Conservation (phyloP, 1,139 yeast genomes). For the Tardiomyces blankii region DNA sequence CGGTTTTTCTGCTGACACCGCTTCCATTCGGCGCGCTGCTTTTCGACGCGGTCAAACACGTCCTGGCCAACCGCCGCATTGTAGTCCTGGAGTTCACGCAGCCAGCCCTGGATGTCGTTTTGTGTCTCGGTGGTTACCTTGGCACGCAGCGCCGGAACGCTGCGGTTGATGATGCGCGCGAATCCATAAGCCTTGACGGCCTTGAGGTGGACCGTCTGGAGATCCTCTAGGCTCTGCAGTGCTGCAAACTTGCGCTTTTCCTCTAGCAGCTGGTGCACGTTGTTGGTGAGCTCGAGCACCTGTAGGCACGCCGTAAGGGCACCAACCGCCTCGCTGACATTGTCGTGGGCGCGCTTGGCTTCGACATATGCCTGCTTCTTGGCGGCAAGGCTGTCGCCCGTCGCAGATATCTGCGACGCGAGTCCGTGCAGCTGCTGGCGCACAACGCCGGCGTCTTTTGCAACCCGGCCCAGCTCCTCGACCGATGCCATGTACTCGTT, state of each 20-base stretch:
- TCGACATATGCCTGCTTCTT: constrained; percentile 21
- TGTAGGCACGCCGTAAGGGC: constrained; percentile 50
- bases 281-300: constrained; percentile 77
- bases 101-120: constrained; percentile 60
- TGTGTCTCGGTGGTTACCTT: constrained; percentile 75
- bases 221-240: constrained; percentile 67
- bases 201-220: constrained; percentile 53
- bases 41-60: constrained; percentile 43
- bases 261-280: constrained; percentile 70
- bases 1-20: constrained; percentile 29
- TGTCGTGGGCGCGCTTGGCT: constrained; percentile 13
- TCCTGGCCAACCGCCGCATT: constrained; percentile 49
- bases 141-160: constrained; percentile 67
- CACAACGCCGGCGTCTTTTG: constrained; percentile 42
- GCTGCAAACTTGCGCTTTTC: constrained; percentile 78
- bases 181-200: constrained; percentile 68
- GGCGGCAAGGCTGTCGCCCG: constrained; percentile 53
- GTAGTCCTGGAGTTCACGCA: constrained; percentile 52
- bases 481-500: constrained; percentile 40
- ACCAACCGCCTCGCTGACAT: constrained; percentile 26
- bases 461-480: constrained; percentile 46
- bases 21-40: constrained; percentile 51
- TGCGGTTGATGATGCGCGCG: constrained; percentile 44
- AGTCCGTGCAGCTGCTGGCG: constrained; percentile 43
- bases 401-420: constrained; percentile 41